Evolutionary conservation across 345 rosid genomes (phyloP).

Genomic region (Aquilaria malaccensis): DNA sequence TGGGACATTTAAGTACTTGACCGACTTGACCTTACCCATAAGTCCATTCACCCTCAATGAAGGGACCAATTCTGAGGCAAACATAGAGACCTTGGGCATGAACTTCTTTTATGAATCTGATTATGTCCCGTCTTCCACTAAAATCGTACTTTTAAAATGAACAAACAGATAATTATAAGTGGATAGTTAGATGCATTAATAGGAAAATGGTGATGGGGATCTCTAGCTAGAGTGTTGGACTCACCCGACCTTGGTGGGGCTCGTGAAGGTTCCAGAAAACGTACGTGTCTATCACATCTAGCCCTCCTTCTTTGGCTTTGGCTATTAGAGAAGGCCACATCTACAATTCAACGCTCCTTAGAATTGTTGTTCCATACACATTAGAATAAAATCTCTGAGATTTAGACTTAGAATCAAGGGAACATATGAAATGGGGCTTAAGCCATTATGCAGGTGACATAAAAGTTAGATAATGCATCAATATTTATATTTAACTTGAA

Average conservation of each 20-base stretch:
- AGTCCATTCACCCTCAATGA: conserved; percentile 58
- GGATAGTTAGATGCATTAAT: background rate
- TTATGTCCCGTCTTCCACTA: conserved; percentile 35
- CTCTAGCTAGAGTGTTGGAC: background rate
- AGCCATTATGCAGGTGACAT: too few relatives aligned
- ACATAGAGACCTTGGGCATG: conserved; percentile 37
- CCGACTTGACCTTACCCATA: conserved; percentile 36
- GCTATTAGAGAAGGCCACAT: conserved; percentile 52
- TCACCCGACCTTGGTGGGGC: conserved; percentile 41
- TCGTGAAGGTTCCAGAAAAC: conserved; percentile 68
- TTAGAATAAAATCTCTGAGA: too few relatives aligned
- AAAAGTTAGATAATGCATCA: too few relatives aligned
- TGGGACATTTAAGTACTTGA: background rate
- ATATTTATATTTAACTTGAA: background rate
- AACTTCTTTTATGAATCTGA: conserved; percentile 40
- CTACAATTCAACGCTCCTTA: conserved; percentile 14
- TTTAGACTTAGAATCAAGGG: too few relatives aligned
- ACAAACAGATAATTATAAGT: background rate
- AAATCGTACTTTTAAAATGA: conserved; percentile 43
- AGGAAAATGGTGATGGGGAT: background rate
- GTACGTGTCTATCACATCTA: conserved; percentile 50
- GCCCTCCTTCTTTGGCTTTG: conserved; percentile 50
- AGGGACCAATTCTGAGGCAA: conserved; percentile 60
- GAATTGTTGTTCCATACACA: background rate
- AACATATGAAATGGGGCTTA: too few relatives aligned